Base-by-base conservation (phyloP, 2,329 filamentous ascomycete genomes). In the Harringtonia lauricola region DNA sequence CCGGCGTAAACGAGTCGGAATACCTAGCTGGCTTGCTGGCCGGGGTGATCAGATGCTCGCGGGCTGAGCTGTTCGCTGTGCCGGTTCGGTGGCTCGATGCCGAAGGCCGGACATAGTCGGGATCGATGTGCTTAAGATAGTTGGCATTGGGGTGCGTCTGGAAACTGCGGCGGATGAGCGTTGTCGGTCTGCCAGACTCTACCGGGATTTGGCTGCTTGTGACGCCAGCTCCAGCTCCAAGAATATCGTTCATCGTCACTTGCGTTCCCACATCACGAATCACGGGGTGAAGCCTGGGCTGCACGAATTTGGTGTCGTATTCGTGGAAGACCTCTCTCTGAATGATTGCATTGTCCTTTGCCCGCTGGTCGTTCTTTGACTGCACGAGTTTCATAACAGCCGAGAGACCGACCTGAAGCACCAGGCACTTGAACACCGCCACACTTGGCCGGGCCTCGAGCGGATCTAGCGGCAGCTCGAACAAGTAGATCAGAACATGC, bases 241-340 rank as follows among this genome's bases (percentile, higher is more conserved):
- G 22, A 3, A 39, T 62, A 15, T 71, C 66, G 37, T 64, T 62
- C 33, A 60, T 60, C 1, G 76, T 78, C 46, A 83, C 81, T 60
- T 96, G 90, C 1, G 84, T 92, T 7, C 79, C 84, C 2, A 90
- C 87, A 77, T 79, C 74, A 43, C 75, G 65, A 51, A 94, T 85
- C 6, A 84, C 70, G 8, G 83, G 85, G 53, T 94, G 85, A n/a
- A 94, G 76, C 12, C 81, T 75, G 2, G 92, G 92, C 56, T 94
- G 87, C 1, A 98, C 92, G 57, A 83, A 95, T 65, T 98, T 98
- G 53, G 79, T 86, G 58, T 96, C 87, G 58, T 98, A 98, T 64
- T 98, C 92, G 59, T 88, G 82, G 64, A 96, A 72, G 6, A 96
- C 90, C 62, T 96, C 86, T 54, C 83, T 87, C 53, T 94, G 87